A percentile compares a stretch with the other conserved stretches of the same genome.
These are phyloP conservation scores for Talaromyces sp. DNA, from an alignment of 2,329 filamentous ascomycete species.

Conservation along the genomic window DNA sequence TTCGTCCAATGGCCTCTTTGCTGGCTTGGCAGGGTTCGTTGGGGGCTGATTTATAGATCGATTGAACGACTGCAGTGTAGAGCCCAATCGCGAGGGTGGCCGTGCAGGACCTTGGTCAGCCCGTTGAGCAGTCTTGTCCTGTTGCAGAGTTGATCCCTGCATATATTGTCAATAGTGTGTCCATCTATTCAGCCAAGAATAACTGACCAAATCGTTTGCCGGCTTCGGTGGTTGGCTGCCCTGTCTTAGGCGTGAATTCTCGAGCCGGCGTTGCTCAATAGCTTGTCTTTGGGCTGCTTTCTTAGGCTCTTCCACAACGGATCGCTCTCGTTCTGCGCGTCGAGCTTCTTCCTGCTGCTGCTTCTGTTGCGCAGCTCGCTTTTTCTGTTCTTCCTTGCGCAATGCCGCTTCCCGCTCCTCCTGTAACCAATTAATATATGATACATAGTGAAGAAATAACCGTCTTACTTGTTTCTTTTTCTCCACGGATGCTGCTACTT, in stretches of 20 bases:
- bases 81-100: slow-evolving; percentile 45
- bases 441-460: neutral
- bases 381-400: slow-evolving; percentile 76
- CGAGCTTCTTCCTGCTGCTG: slow-evolving; percentile 53
- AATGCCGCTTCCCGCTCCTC: slow-evolving; percentile 71
- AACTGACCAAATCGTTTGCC: slow-evolving; percentile 32
- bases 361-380: slow-evolving; percentile 53
- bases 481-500: slow-evolving; percentile 61
- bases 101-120: slow-evolving; percentile 47
- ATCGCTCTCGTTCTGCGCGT: slow-evolving; percentile 49
- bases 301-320: slow-evolving; percentile 55
- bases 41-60: slow-evolving; percentile 60
- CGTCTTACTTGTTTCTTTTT: slow-evolving; percentile 64
- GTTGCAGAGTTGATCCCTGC: slow-evolving; percentile 22
- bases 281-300: slow-evolving; percentile 61
- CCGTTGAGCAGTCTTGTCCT: slow-evolving; percentile 33
- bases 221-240: slow-evolving; percentile 34
- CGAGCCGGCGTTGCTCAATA: slow-evolving; percentile 48
- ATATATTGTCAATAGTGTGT: slow-evolving; percentile 11
- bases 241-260: slow-evolving; percentile 43
- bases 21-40: slow-evolving; percentile 63
- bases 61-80: slow-evolving; percentile 48
- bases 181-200: neutral
- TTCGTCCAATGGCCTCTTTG: slow-evolving; percentile 69
- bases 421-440: slow-evolving; percentile 21